These are phyloP conservation scores for Zygoascus meyerae DNA, from an alignment of 1,139 yeast genomes.

Conservation along the genomic window DNA sequence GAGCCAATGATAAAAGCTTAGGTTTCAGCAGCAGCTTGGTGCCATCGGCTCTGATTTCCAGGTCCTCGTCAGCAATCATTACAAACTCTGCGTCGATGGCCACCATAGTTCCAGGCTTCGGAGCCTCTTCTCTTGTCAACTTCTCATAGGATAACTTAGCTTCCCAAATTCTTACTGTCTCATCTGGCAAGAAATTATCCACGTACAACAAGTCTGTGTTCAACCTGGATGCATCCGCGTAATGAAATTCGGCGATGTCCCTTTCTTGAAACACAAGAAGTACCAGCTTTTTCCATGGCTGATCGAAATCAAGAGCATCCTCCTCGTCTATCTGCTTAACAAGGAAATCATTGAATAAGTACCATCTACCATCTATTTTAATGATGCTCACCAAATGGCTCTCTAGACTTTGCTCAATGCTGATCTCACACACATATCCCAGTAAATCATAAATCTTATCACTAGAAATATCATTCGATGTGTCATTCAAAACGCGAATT, in stretches of 20 bases:
- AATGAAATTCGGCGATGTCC: conserved; percentile 22
- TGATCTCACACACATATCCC: conserved; percentile 38
- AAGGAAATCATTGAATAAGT: conserved; percentile 82
- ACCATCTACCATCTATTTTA: conserved; percentile 55
- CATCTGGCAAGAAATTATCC: conserved; percentile 52
- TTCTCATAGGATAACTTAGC: conserved; percentile 55
- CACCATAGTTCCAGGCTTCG: conserved; percentile 65
- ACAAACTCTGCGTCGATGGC: conserved; percentile 99
- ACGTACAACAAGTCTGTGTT: conserved; percentile 51
- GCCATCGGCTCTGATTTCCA: conserved; percentile 73
- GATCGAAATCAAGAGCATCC: conserved; percentile 62
- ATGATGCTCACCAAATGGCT: conserved; percentile 38
- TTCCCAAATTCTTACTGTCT: conserved; percentile 43
- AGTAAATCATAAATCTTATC: conserved; percentile 28
- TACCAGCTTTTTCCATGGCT: conserved; percentile 81
- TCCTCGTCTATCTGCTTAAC: conserved; percentile 69
- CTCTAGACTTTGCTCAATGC: conserved; percentile 25
- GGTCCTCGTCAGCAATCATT: conserved; percentile 67
- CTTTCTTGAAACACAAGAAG: conserved; percentile 54
- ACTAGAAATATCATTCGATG: not conserved
- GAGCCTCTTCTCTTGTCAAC: conserved; percentile 62
- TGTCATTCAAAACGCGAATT: not conserved
- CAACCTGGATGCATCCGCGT: conserved; percentile 37
- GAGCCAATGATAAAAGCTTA: conserved; percentile 69
- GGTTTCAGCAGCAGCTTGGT: conserved; percentile 65